These are phyloP conservation scores for Larix kaempferi DNA, from an alignment of 75 land plant genomes.

Conservation along the genomic window DNA sequence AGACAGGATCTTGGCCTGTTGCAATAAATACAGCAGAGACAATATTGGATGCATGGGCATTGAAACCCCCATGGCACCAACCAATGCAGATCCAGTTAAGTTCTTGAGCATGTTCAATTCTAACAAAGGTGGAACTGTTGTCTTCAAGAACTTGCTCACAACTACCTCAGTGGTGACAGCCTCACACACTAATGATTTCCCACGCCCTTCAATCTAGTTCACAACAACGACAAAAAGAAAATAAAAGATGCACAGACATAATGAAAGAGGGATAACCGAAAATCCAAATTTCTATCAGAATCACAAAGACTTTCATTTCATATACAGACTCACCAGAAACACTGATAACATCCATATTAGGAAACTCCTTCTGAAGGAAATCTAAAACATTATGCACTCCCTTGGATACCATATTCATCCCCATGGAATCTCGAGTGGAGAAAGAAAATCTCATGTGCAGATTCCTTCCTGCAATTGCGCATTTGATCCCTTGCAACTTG, in stretches of 20 bases:
- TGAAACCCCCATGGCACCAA: slow-evolving; percentile 83
- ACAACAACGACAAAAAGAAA: slow-evolving; percentile 10
- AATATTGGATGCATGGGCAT: slow-evolving; percentile 86
- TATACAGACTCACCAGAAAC: slow-evolving; percentile 52
- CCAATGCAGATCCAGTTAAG: slow-evolving; percentile 80
- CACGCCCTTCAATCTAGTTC: slow-evolving; percentile 80
- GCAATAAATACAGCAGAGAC: slow-evolving; percentile 76
- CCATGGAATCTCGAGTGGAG: slow-evolving; percentile 95
- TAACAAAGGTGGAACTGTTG: slow-evolving; percentile 66
- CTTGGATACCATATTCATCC: slow-evolving; percentile 95
- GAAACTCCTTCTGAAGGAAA: slow-evolving; percentile 58
- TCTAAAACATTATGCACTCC: slow-evolving; percentile 86
- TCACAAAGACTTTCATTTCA: too few relatives aligned
- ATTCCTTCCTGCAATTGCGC: slow-evolving; percentile 77
- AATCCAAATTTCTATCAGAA: too few relatives aligned
- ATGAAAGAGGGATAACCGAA: background rate
- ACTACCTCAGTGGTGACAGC: slow-evolving; percentile 60
- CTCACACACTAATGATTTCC: slow-evolving; percentile 81
- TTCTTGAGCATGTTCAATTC: slow-evolving; percentile 87
- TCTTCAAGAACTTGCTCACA: slow-evolving; percentile 66
- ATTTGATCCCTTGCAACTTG: slow-evolving; percentile 57
- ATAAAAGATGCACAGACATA: background rate
- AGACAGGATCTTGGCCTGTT: slow-evolving; percentile 85
- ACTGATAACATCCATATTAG: slow-evolving; percentile 82
- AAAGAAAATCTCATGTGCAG: slow-evolving; percentile 71